Conservation (phyloP, 441 rosid genomes). For the Bruguiera hainesii region DNA sequence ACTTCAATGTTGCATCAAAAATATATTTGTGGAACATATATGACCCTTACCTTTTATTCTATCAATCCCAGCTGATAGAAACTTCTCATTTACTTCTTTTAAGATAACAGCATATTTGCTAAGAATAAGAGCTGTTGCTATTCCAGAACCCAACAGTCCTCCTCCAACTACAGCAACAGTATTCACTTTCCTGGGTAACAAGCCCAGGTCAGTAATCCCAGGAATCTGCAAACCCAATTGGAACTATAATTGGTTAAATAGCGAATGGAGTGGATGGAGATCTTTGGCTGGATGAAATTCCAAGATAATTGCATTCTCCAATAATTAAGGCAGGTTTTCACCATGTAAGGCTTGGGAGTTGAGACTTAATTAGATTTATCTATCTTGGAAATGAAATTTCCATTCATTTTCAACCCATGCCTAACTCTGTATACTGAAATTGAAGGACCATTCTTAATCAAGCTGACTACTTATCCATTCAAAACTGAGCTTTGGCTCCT, state of each 20-base stretch:
- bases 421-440: no score
- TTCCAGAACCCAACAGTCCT: slow-evolving; percentile 32
- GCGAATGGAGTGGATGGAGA: no score
- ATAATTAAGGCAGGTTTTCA: background rate
- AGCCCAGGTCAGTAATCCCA: slow-evolving; percentile 26
- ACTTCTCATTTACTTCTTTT: slow-evolving; percentile 29
- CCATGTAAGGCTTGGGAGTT: background rate
- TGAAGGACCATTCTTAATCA: no score
- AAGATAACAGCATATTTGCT: slow-evolving; percentile 26
- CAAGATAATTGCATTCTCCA: background rate
- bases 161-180: slow-evolving; percentile 34
- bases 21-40: background rate
- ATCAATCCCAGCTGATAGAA: slow-evolving; percentile 21
- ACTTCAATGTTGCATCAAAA: background rate
- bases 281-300: no score
- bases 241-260: no score
- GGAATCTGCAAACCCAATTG: slow-evolving; percentile 23
- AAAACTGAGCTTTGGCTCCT: no score
- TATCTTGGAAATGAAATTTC: background rate
- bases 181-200: slow-evolving; percentile 25
- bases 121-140: slow-evolving; percentile 28
- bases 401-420: background rate
- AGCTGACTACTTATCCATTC: no score
- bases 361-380: background rate
- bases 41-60: slow-evolving; percentile 24